Base-by-base conservation (phyloP, 139 green algal species). In the Zygnema circumcarinatum region DNA sequence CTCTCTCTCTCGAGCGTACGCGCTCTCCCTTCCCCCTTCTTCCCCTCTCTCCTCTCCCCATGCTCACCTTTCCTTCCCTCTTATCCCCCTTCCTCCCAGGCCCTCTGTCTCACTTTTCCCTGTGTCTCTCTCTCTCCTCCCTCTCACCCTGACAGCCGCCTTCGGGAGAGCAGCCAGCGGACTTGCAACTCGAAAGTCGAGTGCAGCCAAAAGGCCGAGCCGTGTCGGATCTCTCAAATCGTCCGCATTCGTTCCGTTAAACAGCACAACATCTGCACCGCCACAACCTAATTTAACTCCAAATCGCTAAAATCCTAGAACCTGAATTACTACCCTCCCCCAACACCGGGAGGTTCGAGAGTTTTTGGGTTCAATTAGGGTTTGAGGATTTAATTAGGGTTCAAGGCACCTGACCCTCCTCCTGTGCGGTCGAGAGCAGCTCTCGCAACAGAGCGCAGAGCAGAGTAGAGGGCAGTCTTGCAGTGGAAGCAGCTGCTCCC, bases 201-300 rank as follows among this genome's bases (percentile, higher is more conserved):
- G 31, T n/a, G 86, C 86, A 16, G 86, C 76, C n/a, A 90, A 53
- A 33, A 90, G 76, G 62, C 78, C 86, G 35, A 90, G 62, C 11
- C 86, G 76, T 21, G 85, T 81, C n/a, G 75, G 85, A 79, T 90
- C 85, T 32, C 33, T 73, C 21, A 90, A 73, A 72, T 90, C 85
- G 54, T 90, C 85, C 11, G 85, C 85, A 85, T 90, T 87, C 35
- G 86, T 90, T 32, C 86, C 86, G 76, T 90, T 83, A 80, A 87
- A 87, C 0, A 90, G 54, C 69, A 78, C 69, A 3, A 78, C 7
- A 78, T 39, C 35, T 41, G 16, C 36, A 41, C 69, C 54, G 29
- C 54, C n/a, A n/a, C n/a, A n/a, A n/a, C n/a, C n/a, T n/a, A n/a
- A n/a, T n/a, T n/a, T n/a, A n/a, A n/a, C n/a, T n/a, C n/a, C n/a